Evolutionary conservation across 352 stramenopile genomes (phyloP), one percentile per base, ranked within the genome.

Genomic region (Globisporangium recalcitrans): DNA sequence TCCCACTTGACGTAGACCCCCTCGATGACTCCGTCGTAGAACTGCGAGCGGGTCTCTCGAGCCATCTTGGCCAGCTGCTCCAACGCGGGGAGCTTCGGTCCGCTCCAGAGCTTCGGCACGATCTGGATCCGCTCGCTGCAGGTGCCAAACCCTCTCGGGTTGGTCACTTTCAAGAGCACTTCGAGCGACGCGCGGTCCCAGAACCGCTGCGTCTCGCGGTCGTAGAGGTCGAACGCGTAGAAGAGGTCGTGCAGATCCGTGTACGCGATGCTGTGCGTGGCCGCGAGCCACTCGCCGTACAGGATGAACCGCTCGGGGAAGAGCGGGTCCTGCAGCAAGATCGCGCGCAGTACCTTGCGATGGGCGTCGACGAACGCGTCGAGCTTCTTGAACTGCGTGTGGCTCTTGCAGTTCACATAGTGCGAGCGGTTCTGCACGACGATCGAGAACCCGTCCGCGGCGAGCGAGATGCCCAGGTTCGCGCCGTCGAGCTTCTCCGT

Each of bases 401-500:
- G 80, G 19, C 73, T 86, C 29, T 74, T 53, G n/a, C 64, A 73
- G 14, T 53, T 74, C n/a, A 94, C 65, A 58, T 71, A 79, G 67
- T 94, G 85, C 24, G 76, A 87, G 22, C 85, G 77, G 65, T 96
- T 96, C 71, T 94, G 81, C 42, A 84, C 74, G 13, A 89, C 70
- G 38, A 93, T 57, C 21, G 73, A 67, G 22, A 55, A 74, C n/a
- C 79, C 67, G 7, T 79, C 61, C 3, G 67, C 52, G 16, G 74
- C 72, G 29, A 95, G 63, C 9, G 75, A 90, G 52, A 96, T 81
- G 49, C 87, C 85, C 34, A 96, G 65, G 62, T 96, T 96, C 22
- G 85, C 87, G 10, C 87, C 87, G 68, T 96, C 87, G 36, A 96
- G 26, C 65, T 96, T 96, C 69, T 96, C 87, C 0, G 88, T 86